Evolutionary conservation across 1,284 basidiomycete genomes (phyloP), one percentile per base, ranked within the genome.

Genomic region (Chalciporus sp.): DNA sequence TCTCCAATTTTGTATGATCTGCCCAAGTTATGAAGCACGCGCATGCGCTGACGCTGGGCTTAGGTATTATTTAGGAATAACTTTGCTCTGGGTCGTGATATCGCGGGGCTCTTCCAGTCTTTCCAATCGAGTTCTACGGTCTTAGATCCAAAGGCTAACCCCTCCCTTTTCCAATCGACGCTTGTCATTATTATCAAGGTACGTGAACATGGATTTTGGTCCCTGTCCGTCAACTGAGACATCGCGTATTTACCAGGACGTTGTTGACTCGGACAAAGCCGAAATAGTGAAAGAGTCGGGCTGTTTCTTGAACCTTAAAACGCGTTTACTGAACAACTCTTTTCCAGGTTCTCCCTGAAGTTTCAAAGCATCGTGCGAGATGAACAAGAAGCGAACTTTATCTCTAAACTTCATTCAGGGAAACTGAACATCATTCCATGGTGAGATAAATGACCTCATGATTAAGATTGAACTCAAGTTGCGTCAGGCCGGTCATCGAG

Each of bases 51-150:
- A 33, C 14, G 12, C 3, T 3, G 31, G 31, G 47, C 20, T 2
- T 42, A 84, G 82, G 80, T 86, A 0, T 68, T 86, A 1, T 85
- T 85, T 69, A 75, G 84, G 7, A 86, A 86, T 55, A 85, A 86
- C 55, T 86, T 85, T 55, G 82, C 82, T 0, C 64, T 86, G 1
- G 79, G 79, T 20, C 71, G 83, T 10, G 80, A 83, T 57, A 83
- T 86, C 33, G 74, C 78, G 4, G 81, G 79, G 1, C 73, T 85
- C 1, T 86, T 86, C 58, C 79, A 84, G 55, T 84, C 84, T 0
- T 86, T 86, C 70, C 84, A 86, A 58, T 81, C 82, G 0, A 84
- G 83, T 9, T 78, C 83, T 0, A 76, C 78, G 0, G 75, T 86
- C 7, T 67, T 86, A 2, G 81, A 86, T 58, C 84, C 84, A 1